Evolutionary conservation across 1,284 basidiomycete species (phyloP), one percentile per base, ranked within the genome.

Genomic region (Ceratobasidium sp.): DNA sequence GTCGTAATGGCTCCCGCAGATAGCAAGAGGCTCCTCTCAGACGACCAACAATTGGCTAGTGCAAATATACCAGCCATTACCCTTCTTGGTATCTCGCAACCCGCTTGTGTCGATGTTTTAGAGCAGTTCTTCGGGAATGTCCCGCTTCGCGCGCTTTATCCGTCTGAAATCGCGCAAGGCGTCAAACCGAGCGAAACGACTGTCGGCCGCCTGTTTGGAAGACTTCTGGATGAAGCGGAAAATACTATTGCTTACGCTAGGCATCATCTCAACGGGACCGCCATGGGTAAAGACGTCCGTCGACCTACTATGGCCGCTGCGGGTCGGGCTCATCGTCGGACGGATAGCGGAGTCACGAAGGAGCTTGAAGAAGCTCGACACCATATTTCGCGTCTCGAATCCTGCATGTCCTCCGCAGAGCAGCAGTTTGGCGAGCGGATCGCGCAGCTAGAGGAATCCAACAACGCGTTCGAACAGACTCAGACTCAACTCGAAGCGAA

Each of bases 181-280:
- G 23, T 16, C 7, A 18, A 18, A 5, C 21, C 43, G 13, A 9
- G 7, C 35, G 43, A 23, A 18, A 61, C 58, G 8, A 61, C 58
- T 21, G 58, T 23, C 18, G 58, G 58, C 16, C 58, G 58, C 28
- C 35, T 61, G 30, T 38, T 61, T 11, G 58, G 43, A 16, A 21
- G 38, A n/a, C 21, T n/a, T 38, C 14, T 61, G 18, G 14, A n/a
- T 11, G 58, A 61, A 3, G 58, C 28, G 16, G n/a, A 41, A 35
- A 61, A 38, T 4, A 14, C 18, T 21, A 41, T 61, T 21, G 32
- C 23, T 18, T 21, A 23, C 14, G 58, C 58, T 21, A 28, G 30
- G 5, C 18, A 16, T 35, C 58, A 38, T 23, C 23, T 61, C 21
- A 16, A 50, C 18, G 47, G 47, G 6, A 50, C 18, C 18, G 47